These are phyloP conservation scores for Penicillium odoratum DNA, from an alignment of 495 filamentous ascomycete genomes.

Conservation along the genomic window DNA sequence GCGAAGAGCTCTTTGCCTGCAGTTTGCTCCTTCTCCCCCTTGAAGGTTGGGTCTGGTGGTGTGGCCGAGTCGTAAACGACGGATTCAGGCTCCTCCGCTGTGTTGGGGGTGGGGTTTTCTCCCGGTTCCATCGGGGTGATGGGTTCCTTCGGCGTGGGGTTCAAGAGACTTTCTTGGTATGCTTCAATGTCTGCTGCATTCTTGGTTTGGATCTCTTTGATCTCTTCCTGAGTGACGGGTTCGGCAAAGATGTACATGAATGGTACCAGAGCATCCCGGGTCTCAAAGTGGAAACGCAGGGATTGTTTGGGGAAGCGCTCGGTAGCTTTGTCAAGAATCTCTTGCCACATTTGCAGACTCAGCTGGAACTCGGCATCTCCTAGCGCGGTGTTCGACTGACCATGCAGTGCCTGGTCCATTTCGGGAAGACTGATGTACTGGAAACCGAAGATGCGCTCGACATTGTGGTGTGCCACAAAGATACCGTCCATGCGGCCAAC, in stretches of 20 bases:
- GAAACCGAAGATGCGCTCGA: conserved; percentile 93
- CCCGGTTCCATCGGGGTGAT: conserved; percentile 22
- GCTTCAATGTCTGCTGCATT: conserved; percentile 61
- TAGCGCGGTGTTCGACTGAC: conserved; percentile 58
- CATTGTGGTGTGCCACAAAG: conserved; percentile 97
- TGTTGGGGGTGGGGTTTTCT: background rate
- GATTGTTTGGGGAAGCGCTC: conserved; percentile 68
- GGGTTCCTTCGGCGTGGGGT: conserved; percentile 21
- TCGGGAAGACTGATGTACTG: conserved; percentile 86
- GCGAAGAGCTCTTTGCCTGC: conserved; percentile 46
- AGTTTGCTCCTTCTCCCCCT: conserved; percentile 7
- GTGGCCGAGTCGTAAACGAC: background rate
- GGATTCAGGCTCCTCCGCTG: background rate
- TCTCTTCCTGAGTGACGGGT: conserved; percentile 71
- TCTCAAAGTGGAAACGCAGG: conserved; percentile 85
- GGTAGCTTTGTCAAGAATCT: conserved; percentile 71
- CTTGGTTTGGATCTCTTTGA: conserved; percentile 69
- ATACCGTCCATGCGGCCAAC: conserved; percentile 99
- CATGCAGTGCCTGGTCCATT: conserved; percentile 86
- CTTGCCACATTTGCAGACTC: conserved; percentile 75
- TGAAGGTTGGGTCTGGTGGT: background rate
- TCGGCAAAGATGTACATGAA: conserved; percentile 91
- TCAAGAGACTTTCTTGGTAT: conserved; percentile 62
- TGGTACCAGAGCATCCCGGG: conserved; percentile 55
- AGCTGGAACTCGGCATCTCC: conserved; percentile 88